Percentiles rank a stretch among this genome's conserved stretches.
Conservation (phyloP, 2,329 filamentous ascomycete genomes). For the Tolypocladium pustulatum region DNA sequence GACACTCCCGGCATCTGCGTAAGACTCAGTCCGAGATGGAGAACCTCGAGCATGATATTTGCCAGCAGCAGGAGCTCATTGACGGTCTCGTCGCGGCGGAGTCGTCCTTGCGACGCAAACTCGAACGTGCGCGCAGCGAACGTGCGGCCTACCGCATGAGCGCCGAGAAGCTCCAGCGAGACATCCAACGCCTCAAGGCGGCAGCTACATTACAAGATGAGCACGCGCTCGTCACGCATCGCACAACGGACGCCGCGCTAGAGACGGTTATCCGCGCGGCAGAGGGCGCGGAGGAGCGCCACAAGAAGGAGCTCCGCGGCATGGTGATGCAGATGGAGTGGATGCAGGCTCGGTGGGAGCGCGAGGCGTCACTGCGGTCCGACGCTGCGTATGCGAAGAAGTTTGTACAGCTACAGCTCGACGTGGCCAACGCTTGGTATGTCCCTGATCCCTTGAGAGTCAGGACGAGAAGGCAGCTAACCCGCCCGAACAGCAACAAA, state of each 20-base stretch:
- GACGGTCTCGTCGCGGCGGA: slow-evolving; percentile 46
- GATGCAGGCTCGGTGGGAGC: slow-evolving; percentile 69
- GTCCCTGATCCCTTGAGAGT: not conserved
- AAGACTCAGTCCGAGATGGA: slow-evolving; percentile 54
- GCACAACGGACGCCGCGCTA: slow-evolving; percentile 38
- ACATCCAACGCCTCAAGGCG: slow-evolving; percentile 35
- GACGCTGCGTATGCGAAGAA: slow-evolving; percentile 81
- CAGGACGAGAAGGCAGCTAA: not conserved
- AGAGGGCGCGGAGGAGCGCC: slow-evolving; percentile 54
- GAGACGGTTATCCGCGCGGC: slow-evolving; percentile 48
- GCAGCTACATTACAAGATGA: slow-evolving; percentile 17
- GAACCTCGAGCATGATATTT: slow-evolving; percentile 61
- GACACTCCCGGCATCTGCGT: slow-evolving; percentile 50
- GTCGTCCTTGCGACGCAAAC: slow-evolving; percentile 50
- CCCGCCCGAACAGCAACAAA: slow-evolving; percentile 62
- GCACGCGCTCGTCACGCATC: slow-evolving; percentile 15
- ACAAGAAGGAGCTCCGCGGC: slow-evolving; percentile 68
- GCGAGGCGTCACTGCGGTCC: slow-evolving; percentile 70
- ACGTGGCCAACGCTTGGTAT: slow-evolving; percentile 81
- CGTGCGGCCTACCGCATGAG: slow-evolving; percentile 43
- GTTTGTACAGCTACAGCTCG: slow-evolving; percentile 68
- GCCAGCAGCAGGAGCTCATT: slow-evolving; percentile 57
- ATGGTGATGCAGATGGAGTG: slow-evolving; percentile 84
- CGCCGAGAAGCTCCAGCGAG: slow-evolving; percentile 43
- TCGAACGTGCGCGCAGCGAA: slow-evolving; percentile 60